These are phyloP conservation scores for Ramaria rubella DNA, from an alignment of 768 basidiomycete genomes.

Conservation along the genomic window DNA sequence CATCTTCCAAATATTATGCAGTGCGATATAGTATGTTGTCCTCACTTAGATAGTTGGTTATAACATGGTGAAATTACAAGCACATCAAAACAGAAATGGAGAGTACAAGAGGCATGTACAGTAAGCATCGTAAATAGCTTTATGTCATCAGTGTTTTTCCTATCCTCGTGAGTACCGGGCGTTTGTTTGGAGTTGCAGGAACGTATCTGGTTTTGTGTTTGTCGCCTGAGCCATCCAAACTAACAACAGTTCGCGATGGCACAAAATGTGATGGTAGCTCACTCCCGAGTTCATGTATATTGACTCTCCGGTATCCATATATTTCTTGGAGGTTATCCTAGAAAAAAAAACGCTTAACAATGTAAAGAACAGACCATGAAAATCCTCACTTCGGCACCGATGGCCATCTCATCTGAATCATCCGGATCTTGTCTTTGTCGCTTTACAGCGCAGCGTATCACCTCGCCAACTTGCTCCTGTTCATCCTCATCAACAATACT, in stretches of 20 bases:
- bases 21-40: no score
- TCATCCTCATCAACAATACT: background rate
- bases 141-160: no score
- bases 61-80: no score
- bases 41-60: no score
- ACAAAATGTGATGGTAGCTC: background rate
- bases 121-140: no score
- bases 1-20: no score
- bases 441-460: background rate
- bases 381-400: background rate
- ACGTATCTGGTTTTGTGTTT: no score
- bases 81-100: no score
- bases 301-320: background rate
- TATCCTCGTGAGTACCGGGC: no score
- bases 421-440: background rate
- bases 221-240: background rate
- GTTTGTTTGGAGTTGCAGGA: no score
- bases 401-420: background rate
- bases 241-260: background rate
- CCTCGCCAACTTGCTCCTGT: background rate
- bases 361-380: background rate
- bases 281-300: background rate
- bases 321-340: background rate
- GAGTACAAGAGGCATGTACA: no score
- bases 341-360: background rate